Base-by-base conservation (phyloP, 108 stramenopile genomes). In the Cyclotella cryptica region DNA sequence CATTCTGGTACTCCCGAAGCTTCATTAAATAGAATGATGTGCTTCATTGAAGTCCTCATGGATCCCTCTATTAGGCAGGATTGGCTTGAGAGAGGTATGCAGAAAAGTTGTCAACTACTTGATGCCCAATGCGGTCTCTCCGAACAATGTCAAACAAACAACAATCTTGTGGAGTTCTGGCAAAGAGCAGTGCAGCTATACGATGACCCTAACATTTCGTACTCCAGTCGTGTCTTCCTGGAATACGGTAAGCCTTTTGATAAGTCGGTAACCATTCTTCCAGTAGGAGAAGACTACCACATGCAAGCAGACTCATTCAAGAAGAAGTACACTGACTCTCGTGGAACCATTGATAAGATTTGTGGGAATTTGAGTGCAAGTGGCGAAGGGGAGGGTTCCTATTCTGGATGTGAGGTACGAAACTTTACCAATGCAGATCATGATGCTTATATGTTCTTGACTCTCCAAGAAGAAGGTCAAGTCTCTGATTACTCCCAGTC, bases 281-380 rank as follows among this genome's bases (percentile, higher is more conserved):
- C 60, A 15, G 60, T 61, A 15, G 29, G 18, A 61, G 60, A 61
- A n/a, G 60, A 61, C 30, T 39, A 39, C 35, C 60, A 39, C 35
- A 61, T 61, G 60, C 60, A 61, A 21, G 30, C 60, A 30, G 29
- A 30, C 19, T 39, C 60, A 39, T 39, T 61, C 15, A 13, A 30
- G 30, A 30, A 30, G 35, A 61, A 61, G n/a, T 61, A 61, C 30
- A 61, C n/a, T 61, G 60, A 30, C 11, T 35, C 14, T 30, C 60
- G 60, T 61, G 60, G 30, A 39, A 30, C 12, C 14, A 61, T 61
- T 61, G 60, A 61, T 61, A 61, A 61, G 60, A 30, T 61, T 39
- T 30, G 60, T 13, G 30, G 60, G 14, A 61, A 39, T 14, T n/a
- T 61, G 12, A 12, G 19, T 39, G 29, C 13, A n/a, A 61, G 60